Evolutionary conservation across 768 basidiomycete species (phyloP), one percentile per base, ranked within the genome.

Genomic region (Tephrocybe sp.): DNA sequence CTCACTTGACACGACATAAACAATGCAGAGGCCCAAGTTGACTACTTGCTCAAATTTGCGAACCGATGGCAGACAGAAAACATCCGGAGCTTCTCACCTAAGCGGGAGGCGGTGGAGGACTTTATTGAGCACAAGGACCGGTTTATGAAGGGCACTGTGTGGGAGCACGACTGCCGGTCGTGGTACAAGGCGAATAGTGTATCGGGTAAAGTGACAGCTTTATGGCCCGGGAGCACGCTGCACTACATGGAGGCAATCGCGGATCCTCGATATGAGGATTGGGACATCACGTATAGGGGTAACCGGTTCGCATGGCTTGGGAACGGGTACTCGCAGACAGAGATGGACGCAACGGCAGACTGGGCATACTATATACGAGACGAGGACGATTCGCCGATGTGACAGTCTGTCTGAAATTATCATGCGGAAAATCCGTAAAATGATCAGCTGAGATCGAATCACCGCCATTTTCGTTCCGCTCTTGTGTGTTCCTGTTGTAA

Each of bases 211-310:
- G 60, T 69, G 9, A 66, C 59, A 6, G 69, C 64, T 1, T 43
- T 68, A 21, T 70, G 69, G 69, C 61, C 65, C 2, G 69, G 68
- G 22, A 71, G 69, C 49, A 65, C 67, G 16, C 42, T 69, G 43
- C 69, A 71, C 46, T 71, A 69, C 34, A 54, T 69, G 33, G 68
- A 70, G 45, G 60, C 64, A 7, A 57, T 69, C 13, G 55, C 52
- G 6, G 61, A 69, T 3, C 63, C 64, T 12, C 61, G 68, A 6
- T 71, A 64, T 43, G 69, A 69, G 9, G 66, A 69, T 40, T 71
- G 69, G 68, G 57, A 65, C 27, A 59, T 71, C 49, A 61, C 53
- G 30, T 69, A 69, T 41, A 53, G 49, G 12, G 68, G 66, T 2
- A 71, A 69, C 37, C 60, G 66, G n/a, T 69, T 69, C 50, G 56